phyloP scores from a whole-genome alignment of 331 rosid species.

The Arachis monticola region DNA sequence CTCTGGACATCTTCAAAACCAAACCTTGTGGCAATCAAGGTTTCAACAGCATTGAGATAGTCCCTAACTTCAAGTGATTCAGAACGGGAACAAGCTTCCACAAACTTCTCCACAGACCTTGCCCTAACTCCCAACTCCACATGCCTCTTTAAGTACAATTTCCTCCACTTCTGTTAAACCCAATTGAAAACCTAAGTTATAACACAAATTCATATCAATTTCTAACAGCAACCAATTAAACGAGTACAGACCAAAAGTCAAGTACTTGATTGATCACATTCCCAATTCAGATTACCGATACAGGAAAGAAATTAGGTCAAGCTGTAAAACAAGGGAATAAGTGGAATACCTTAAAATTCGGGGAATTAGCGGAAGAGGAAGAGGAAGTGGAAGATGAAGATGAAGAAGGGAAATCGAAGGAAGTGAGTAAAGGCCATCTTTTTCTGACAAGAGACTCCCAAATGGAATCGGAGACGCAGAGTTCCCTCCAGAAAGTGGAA shows the following conservation, averaged over 20 bases:
- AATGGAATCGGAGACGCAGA: constrained; percentile 59
- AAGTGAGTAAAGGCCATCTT: constrained; percentile 65
- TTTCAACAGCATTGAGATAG: constrained; percentile 57
- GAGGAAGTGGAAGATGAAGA: constrained; percentile 40
- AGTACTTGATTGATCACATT: constrained; percentile 16
- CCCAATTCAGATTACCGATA: constrained; percentile 8
- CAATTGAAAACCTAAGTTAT: constrained; percentile 4
- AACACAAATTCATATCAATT: not conserved
- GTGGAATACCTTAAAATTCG: constrained; percentile 42
- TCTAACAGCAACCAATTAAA: constrained; percentile 4
- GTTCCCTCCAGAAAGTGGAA: constrained; percentile 66
- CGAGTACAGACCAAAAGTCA: not conserved
- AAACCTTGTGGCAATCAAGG: constrained; percentile 50
- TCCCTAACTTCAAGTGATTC: constrained; percentile 68
- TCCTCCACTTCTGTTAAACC: constrained; percentile 63
- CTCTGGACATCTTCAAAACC: constrained; percentile 70
- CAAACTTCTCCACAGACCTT: constrained; percentile 45
- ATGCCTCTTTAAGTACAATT: constrained; percentile 63
- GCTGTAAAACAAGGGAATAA: not conserved
- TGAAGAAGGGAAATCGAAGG: constrained; percentile 26
- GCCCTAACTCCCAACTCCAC: constrained; percentile 55
- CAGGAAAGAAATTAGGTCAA: not conserved
- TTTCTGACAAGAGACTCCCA: constrained; percentile 65
- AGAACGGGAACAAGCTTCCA: constrained; percentile 49
- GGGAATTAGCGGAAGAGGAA: constrained; percentile 35